phyloP scores from a whole-genome alignment of 441 rosid species.

The Gossypium aridum region DNA sequence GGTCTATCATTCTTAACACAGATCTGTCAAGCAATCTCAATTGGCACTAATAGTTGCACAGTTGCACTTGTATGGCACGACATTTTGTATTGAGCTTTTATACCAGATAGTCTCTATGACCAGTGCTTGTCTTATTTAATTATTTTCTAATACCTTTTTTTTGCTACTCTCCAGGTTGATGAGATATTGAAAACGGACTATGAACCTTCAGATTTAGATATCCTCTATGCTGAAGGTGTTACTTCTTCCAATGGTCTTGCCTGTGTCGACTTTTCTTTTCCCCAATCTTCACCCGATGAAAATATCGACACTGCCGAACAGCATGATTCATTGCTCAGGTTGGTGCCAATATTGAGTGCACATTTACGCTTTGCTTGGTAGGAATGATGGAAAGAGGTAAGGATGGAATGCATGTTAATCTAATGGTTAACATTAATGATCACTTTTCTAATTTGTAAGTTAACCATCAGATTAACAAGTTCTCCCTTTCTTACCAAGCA shows the following conservation, averaged over 20 bases:
- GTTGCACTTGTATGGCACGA: background rate
- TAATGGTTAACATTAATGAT: background rate
- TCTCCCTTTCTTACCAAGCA: background rate
- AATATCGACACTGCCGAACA: slow-evolving; percentile 58
- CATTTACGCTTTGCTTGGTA: background rate
- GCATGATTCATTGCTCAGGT: slow-evolving; percentile 73
- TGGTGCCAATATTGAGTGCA: slow-evolving; percentile 13
- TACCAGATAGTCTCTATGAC: background rate
- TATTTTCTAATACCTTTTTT: background rate
- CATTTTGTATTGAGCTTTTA: background rate
- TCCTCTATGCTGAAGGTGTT: slow-evolving; percentile 90
- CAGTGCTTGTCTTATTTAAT: background rate
- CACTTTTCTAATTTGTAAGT: too few relatives aligned
- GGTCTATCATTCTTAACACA: background rate
- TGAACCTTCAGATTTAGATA: slow-evolving; percentile 90
- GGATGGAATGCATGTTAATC: background rate
- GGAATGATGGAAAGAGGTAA: background rate
- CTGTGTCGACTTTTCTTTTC: slow-evolving; percentile 83
- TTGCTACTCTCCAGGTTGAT: slow-evolving; percentile 47
- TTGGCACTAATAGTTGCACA: background rate
- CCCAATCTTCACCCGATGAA: slow-evolving; percentile 55
- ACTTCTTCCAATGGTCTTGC: slow-evolving; percentile 95
- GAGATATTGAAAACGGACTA: slow-evolving; percentile 74
- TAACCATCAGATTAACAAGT: background rate
- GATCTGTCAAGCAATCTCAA: slow-evolving; percentile 2